Base-by-base conservation (phyloP, 768 basidiomycete species). In the Neoboletus subvelutipes region DNA sequence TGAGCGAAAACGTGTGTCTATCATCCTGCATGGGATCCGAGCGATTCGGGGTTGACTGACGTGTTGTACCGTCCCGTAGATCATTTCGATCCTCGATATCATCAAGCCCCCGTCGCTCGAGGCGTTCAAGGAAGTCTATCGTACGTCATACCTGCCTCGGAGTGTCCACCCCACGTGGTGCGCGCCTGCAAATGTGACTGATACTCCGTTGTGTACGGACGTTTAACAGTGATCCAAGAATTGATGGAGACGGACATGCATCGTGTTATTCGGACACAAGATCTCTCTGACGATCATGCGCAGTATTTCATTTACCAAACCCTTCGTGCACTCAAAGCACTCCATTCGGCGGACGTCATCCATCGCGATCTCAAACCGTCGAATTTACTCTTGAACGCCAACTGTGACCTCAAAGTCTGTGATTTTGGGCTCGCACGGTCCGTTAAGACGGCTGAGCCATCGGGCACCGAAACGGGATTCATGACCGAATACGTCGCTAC, bases 401-500 rank as follows among this genome's bases (percentile, higher is more conserved):
- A 97, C 71, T 97, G 94, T 67, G 94, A 97, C 70, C 83, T 97
- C 63, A 96, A 96, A 71, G 92, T 95, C 45, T 84, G 90, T 74
- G 96, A 98, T 70, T 99, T 98, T 70, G 97, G 97, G 50, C 81
- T 97, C 36, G 94, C 94, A 1, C 83, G 94, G n/a, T 90, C 88
- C 11, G 89, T 92, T 41, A 89, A 83, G 74, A 92, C 90, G 5
- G 90, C 90, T 5, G 89, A 91, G 70, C 88, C 89, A 0, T 88
- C 86, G 15, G 90, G 89, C 24, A 91, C 88, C 8, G 89, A 91
- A 64, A 90, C 82, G 7, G 87, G 87, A 6, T 94, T 94, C 77
- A 94, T 95, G 93, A 96, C 93, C 2, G 92, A 94, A 85, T 96
- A 95, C 67, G 97, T 99, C 48, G 96, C 97, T 2, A 98, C 97